These are phyloP conservation scores for Paraurostyla sp. DNA, from an alignment of 73 alveolate genomes.

Conservation along the genomic window DNA sequence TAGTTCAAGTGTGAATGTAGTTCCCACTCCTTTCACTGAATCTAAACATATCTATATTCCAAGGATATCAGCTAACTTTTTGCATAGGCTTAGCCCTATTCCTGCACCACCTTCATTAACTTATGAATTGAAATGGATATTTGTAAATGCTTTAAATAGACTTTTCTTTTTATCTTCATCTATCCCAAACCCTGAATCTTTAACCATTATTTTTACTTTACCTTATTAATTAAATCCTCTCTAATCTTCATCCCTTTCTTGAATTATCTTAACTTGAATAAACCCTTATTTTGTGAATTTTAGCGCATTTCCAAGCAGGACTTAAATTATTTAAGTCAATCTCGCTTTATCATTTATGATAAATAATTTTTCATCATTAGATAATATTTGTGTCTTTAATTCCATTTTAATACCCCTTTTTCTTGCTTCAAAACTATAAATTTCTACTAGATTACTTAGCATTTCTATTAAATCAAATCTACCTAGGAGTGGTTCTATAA, in stretches of 20 bases:
- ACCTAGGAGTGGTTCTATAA: background rate
- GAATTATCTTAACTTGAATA: too few species aligned
- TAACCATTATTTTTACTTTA: background rate
- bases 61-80: background rate
- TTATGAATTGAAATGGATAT: background rate
- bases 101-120: conserved; percentile 16
- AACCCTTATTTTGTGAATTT: too few species aligned
- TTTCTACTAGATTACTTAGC: background rate
- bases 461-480: background rate
- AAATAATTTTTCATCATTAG: too few species aligned
- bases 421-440: conserved; percentile 19
- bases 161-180: background rate
- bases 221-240: too few species aligned
- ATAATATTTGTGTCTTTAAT: background rate
- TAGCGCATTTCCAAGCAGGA: too few species aligned
- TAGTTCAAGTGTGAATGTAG: background rate
- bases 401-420: background rate
- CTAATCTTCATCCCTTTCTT: too few species aligned
- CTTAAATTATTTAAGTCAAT: too few species aligned
- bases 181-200: conserved; percentile 19
- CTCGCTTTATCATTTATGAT: too few species aligned
- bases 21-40: conserved; percentile 2
- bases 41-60: background rate
- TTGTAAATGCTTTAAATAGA: conserved; percentile 2
- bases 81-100: background rate